Base-by-base conservation (phyloP, 768 basidiomycete genomes). In the Macrolepiota dolichaula region DNA sequence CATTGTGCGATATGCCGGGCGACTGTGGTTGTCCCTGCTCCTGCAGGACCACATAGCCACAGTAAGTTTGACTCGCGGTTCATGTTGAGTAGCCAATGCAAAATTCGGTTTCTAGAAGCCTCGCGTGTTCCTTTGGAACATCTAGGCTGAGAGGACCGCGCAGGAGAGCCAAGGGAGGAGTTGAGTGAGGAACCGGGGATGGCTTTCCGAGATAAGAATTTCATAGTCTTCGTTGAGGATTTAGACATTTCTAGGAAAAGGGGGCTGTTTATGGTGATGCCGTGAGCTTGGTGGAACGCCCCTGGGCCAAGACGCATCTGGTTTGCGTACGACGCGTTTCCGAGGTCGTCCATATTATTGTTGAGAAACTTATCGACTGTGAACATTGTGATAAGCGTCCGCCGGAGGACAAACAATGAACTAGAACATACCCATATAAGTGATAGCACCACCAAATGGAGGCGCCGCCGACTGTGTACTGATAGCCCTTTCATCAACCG, bases 41-140 rank as follows among this genome's bases (percentile, higher is more conserved):
- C 62, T 1, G 62, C 57, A 11, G 53, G 35, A 10, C 62, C 62
- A 13, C 36, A 35, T 4, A 63, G 51, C 57, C 57, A 63, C 11
- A 57, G n/a, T 4, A 59, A 38, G 27, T 29, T 54, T 25, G 13
- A 25, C 15, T 27, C 5, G 24, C 50, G 57, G 22, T 50, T 40
- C 19, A 5, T 1, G 13, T 59, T 37, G 1, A 9, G 2, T 11
- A 59, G 5, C 57, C 57, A 59, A 12, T 3, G 10, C 17, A 11
- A 10, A 15, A 59, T 29, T 11, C 13, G 22, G 4, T 13, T 38
- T 13, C n/a, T 27, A 12, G 51, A 5, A 3, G 17, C 15, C 12
- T 38, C 19, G 36, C 57, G 50, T 6, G 57, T 59, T 19, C 38
- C 37, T 19, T 35, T 35, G 25, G 37, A 24, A 15, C 57, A 59